These are phyloP conservation scores for Arbutus unedo DNA, from an alignment of 148 eudicot genomes.

Conservation along the genomic window DNA sequence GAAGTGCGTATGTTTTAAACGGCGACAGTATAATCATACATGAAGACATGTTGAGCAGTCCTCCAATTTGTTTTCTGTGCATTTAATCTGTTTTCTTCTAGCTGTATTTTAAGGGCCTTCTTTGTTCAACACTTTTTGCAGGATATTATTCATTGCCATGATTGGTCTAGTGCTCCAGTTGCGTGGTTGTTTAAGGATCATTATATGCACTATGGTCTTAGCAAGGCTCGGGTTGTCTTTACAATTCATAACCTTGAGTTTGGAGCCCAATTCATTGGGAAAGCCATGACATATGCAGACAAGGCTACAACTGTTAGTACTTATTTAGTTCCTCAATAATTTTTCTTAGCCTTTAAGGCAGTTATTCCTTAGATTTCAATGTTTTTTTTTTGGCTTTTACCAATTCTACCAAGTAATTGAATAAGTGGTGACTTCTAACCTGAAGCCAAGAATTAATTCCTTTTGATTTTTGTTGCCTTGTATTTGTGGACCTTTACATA, in stretches of 20 bases:
- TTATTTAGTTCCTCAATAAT: background rate
- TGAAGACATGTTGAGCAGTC: background rate
- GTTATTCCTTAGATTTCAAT: background rate
- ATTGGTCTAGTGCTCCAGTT: slow-evolving; percentile 99
- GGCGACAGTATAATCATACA: background rate
- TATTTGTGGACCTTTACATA: background rate
- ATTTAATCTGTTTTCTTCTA: background rate
- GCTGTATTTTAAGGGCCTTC: background rate
- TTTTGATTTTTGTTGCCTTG: background rate
- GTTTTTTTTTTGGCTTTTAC: background rate
- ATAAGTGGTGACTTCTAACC: background rate
- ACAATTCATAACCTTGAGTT: slow-evolving; percentile 97
- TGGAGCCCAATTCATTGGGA: slow-evolving; percentile 65
- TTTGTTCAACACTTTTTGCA: slow-evolving; percentile 26
- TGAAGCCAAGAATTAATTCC: slow-evolving; percentile 6
- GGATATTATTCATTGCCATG: slow-evolving; percentile 98
- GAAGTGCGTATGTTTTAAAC: background rate
- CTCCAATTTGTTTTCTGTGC: background rate
- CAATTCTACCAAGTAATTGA: background rate
- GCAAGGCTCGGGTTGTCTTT: slow-evolving; percentile 89
- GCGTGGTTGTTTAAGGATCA: slow-evolving; percentile 90
- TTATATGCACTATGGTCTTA: slow-evolving; percentile 78
- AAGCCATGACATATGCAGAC: slow-evolving; percentile 70
- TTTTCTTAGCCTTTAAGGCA: background rate
- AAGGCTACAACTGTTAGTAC: slow-evolving; percentile 88